A percentile compares a stretch with the other conserved stretches of the same genome.
Conservation (phyloP, 768 basidiomycete genomes). For the Rhizopogon roseolus region DNA sequence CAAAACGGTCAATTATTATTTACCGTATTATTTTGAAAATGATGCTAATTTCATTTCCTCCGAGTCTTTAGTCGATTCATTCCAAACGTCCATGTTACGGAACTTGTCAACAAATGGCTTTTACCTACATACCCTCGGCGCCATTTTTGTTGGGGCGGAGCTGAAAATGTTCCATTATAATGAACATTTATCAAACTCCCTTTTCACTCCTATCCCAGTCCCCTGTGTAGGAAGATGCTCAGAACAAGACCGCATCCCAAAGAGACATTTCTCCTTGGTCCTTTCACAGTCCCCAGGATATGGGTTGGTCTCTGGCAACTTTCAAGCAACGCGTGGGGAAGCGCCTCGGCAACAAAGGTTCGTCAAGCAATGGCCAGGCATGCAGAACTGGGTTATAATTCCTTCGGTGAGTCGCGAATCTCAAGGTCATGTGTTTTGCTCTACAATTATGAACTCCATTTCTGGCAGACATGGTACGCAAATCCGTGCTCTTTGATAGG, state of each 20-base stretch:
- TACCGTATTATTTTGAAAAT: constrained; percentile 9
- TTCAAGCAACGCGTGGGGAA: constrained; percentile 84
- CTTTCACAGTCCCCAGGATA: constrained; percentile 54
- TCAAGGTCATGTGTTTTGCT: constrained; percentile 6
- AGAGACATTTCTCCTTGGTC: constrained; percentile 55
- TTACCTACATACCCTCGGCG: background rate
- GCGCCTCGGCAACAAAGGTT: constrained; percentile 59
- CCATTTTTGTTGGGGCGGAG: constrained; percentile 23
- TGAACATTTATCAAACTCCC: background rate
- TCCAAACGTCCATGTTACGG: constrained; percentile 6
- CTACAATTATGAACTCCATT: constrained; percentile 5
- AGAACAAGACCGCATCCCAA: constrained; percentile 8
- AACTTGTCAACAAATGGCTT: background rate
- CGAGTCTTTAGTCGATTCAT: background rate
- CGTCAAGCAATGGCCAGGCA: constrained; percentile 64
- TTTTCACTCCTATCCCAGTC: constrained; percentile 6
- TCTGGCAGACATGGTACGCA: constrained; percentile 51
- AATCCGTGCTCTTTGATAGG: constrained; percentile 6
- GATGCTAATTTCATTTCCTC: background rate
- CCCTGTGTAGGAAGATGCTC: constrained; percentile 15
- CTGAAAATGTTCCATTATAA: constrained; percentile 23
- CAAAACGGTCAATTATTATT: constrained; percentile 12
- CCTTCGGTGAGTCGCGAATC: constrained; percentile 32
- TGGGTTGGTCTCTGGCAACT: constrained; percentile 86
- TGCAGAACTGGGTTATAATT: constrained; percentile 47